Percentiles rank a stretch among this genome's conserved stretches.
Conservation (phyloP, 345 rosid species). For the Eucalyptus cloeziana region DNA sequence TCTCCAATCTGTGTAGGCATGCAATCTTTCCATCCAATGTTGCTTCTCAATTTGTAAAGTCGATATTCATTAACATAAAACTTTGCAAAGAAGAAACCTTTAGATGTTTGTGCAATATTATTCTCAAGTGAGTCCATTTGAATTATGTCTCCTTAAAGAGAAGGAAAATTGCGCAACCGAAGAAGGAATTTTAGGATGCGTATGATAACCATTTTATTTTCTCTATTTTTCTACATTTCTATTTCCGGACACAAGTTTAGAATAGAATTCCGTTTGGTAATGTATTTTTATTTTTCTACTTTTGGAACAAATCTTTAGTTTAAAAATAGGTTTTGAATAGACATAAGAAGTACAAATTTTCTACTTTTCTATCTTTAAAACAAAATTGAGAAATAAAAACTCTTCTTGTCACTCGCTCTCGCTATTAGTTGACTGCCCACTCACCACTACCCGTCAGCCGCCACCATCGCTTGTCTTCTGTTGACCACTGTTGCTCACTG, state of each 20-base stretch:
- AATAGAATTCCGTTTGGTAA: no score
- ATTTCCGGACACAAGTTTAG: accelerated
- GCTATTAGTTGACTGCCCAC: no score
- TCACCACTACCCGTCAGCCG: accelerated
- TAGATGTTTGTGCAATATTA: not conserved
- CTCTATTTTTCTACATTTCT: no score
- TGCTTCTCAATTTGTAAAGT: not conserved
- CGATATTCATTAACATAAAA: not conserved
- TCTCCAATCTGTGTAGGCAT: not conserved
- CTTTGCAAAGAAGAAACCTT: not conserved
- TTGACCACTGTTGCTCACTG: accelerated
- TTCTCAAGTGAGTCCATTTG: not conserved
- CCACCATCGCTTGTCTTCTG: accelerated
- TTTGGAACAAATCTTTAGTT: no score
- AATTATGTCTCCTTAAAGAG: not conserved
- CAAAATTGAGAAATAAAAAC: no score
- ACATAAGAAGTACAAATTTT: no score
- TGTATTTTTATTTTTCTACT: no score
- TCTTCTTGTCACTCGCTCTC: no score
- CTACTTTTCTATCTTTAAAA: no score
- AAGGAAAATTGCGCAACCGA: not conserved
- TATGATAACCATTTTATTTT: no score
- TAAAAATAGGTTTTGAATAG: no score
- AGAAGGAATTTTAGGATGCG: not conserved
- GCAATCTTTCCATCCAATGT: not conserved